These are phyloP conservation scores for Thymus quinquecostatus DNA, from an alignment of 257 asterid species.

Conservation along the genomic window DNA sequence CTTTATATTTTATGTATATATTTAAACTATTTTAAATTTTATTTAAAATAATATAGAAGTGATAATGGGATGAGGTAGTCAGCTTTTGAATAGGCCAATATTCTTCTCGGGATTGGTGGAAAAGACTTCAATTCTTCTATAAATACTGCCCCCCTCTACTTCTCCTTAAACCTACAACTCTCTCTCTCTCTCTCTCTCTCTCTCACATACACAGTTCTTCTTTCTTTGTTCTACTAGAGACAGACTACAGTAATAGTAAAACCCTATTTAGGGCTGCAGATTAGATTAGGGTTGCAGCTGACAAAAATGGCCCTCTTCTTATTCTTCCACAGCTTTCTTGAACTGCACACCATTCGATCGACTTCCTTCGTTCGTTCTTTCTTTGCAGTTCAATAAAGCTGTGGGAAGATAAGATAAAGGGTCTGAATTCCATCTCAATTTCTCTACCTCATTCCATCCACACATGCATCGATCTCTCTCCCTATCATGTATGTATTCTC, in stretches of 20 bases:
- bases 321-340: constrained; percentile 99
- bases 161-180: constrained; percentile 37
- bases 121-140: constrained; percentile 57
- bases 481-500: not conserved
- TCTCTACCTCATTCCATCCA: not conserved
- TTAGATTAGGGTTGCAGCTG: not conserved
- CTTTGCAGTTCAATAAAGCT: constrained; percentile 82
- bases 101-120: constrained; percentile 98
- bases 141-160: constrained; percentile 50
- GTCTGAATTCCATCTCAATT: constrained; percentile 29
- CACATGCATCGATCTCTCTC: no score
- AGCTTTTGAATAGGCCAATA: constrained; percentile 66
- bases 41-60: not conserved
- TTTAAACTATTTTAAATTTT: no score
- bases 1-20: no score
- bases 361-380: constrained; percentile 16
- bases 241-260: constrained; percentile 9
- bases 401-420: constrained; percentile 76
- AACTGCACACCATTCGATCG: constrained; percentile 49
- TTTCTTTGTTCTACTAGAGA: not conserved
- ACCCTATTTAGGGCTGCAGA: constrained; percentile 57
- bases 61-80: constrained; percentile 33
- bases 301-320: constrained; percentile 59
- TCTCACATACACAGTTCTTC: not conserved
- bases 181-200: constrained; percentile 1